These are phyloP conservation scores for Magnolia officinalis DNA, from an alignment of 164 flowering plant genomes.

Conservation along the genomic window DNA sequence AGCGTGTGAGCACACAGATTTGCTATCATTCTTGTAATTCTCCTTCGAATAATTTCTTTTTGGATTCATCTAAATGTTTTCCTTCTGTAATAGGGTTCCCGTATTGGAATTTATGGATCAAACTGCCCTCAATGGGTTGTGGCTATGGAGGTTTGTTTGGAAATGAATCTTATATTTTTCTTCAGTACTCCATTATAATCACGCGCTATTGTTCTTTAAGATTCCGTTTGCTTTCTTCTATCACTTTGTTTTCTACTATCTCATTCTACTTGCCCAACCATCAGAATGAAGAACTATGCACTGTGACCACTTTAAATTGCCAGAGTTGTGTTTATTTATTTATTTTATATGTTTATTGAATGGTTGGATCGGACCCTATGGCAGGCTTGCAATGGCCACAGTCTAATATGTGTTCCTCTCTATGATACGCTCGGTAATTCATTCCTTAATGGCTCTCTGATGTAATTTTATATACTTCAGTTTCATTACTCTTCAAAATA, in stretches of 20 bases:
- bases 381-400: constrained; percentile 84
- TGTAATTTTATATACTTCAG: not conserved
- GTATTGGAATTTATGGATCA: constrained; percentile 83
- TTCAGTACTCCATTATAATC: not conserved
- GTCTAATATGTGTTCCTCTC: constrained; percentile 88
- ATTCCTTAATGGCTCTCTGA: not conserved
- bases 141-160: constrained; percentile 83
- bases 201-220: too few relatives aligned
- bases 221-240: not conserved
- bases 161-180: constrained; percentile 3
- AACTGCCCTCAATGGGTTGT: constrained; percentile 93
- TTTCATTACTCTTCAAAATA: not conserved
- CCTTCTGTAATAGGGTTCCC: constrained; percentile 49
- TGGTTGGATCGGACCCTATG: constrained; percentile 10
- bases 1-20: constrained; percentile 56
- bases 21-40: not conserved
- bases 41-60: not conserved
- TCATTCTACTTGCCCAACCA: not conserved
- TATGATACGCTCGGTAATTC: constrained; percentile 87
- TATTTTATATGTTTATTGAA: not conserved
- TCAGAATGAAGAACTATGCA: not conserved
- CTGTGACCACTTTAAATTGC: not conserved
- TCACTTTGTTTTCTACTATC: not conserved
- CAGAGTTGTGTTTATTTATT: not conserved
- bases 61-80: not conserved